phyloP scores from a whole-genome alignment of 2,329 filamentous ascomycete species.

The Blumeria graminis region DNA sequence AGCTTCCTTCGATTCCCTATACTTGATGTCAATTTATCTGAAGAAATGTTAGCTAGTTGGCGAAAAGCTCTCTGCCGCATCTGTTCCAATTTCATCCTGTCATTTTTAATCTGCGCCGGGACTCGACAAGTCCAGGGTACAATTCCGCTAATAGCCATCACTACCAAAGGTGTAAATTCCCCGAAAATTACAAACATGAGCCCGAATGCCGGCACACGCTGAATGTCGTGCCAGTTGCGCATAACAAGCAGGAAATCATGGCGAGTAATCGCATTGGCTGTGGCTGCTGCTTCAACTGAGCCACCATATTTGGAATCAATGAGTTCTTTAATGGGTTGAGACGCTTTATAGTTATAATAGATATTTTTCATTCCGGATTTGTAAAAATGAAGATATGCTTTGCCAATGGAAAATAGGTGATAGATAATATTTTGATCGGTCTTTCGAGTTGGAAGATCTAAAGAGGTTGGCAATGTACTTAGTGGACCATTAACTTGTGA shows the following conservation, averaged over 20 bases:
- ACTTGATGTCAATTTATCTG: conserved; percentile 5
- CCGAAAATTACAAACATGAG: conserved; percentile 56
- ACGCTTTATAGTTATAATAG: conserved; percentile 33
- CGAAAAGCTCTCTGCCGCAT: conserved; percentile 26
- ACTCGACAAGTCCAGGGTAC: conserved; percentile 69
- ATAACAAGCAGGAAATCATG: conserved; percentile 45
- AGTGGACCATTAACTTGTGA: conserved; percentile 40
- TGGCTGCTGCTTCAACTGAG: conserved; percentile 15
- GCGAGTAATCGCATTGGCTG: conserved; percentile 25
- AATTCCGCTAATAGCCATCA: conserved; percentile 42
- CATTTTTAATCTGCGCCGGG: conserved; percentile 42
- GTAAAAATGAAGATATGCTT: conserved; percentile 67
- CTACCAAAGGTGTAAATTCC: conserved; percentile 64
- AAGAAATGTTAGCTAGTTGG: conserved; percentile 13
- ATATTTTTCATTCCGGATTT: conserved; percentile 60
- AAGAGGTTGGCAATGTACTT: conserved; percentile 46
- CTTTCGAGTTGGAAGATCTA: conserved; percentile 34
- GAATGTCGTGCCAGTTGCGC: conserved; percentile 45
- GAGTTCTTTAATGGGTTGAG: conserved; percentile 22
- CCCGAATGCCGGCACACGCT: conserved; percentile 57
- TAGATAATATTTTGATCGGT: conserved; percentile 19
- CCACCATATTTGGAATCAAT: conserved; percentile 19
- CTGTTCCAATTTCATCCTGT: conserved; percentile 28
- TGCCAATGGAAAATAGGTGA: conserved; percentile 23
- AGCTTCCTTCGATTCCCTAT: conserved; percentile 15